A percentile compares a stretch with the other conserved stretches of the same genome.
phyloP scores from a whole-genome alignment of 2,329 filamentous ascomycete genomes.

The Verticillium klebahnii region DNA sequence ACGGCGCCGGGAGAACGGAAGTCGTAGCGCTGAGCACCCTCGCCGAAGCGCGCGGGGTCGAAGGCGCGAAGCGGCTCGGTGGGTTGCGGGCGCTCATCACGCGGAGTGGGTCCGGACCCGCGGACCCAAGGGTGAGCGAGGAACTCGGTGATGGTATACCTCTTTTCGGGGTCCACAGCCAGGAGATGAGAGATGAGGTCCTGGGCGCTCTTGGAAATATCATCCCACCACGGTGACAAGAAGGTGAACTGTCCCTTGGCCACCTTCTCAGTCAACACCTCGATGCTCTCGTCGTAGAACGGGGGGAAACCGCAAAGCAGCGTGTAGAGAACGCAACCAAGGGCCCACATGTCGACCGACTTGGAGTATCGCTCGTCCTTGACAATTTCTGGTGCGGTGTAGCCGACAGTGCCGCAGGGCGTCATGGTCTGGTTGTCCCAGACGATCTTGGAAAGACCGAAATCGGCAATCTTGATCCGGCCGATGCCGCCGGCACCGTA shows the following conservation, averaged over 20 bases:
- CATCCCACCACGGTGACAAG: constrained; percentile 98
- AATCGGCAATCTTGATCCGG: constrained; percentile 94
- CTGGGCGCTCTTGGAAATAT: constrained; percentile 91
- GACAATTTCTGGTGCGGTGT: constrained; percentile 97
- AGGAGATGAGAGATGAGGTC: constrained; percentile 91
- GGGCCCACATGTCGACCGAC: constrained; percentile 98
- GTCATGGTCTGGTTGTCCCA: constrained; percentile 99
- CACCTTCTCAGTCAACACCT: constrained; percentile 95
- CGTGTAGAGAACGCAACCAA: constrained; percentile 95
- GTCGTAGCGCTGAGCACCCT: constrained; percentile 69
- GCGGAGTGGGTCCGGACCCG: constrained; percentile 52
- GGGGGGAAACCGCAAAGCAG: constrained; percentile 95
- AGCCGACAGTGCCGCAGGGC: constrained; percentile 96
- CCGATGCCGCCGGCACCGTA: constrained; percentile 87
- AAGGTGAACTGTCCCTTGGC: constrained; percentile 96
- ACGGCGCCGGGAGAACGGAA: constrained; percentile 94
- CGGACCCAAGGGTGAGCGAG: constrained; percentile 92
- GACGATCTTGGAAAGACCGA: constrained; percentile 94
- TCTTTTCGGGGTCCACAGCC: constrained; percentile 90
- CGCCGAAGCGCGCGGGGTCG: constrained; percentile 47
- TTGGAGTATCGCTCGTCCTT: constrained; percentile 99
- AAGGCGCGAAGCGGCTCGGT: constrained; percentile 49
- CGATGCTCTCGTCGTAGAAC: constrained; percentile 98
- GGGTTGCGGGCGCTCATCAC: constrained; percentile 53
- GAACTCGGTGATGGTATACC: constrained; percentile 91